Evolutionary conservation across 202 grass and related monocot genomes (phyloP).

Genomic region (Schoenoplectus triqueter): DNA sequence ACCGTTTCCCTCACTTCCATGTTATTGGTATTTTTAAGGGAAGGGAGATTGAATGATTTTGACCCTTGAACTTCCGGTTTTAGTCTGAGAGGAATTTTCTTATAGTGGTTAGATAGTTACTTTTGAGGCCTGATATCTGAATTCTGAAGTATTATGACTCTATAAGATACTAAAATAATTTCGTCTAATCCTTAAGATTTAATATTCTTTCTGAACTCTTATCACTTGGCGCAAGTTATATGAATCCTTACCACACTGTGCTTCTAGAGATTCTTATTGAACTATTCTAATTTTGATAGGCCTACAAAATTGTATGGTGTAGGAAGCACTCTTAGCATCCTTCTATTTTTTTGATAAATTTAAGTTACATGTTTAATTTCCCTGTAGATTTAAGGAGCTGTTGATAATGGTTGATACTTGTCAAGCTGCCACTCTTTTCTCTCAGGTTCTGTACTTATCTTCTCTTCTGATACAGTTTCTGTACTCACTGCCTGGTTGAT

Average conservation of each 20-base stretch:
- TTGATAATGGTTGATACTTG: conserved; percentile 99
- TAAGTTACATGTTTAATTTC: conserved; percentile 10
- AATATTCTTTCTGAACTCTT: not conserved
- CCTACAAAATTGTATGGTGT: not conserved
- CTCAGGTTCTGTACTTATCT: conserved; percentile 57
- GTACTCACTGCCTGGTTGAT: not conserved
- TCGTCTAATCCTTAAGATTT: not conserved
- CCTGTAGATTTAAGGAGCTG: conserved; percentile 92
- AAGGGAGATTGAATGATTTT: not conserved
- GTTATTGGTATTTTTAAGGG: not conserved
- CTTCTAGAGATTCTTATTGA: not conserved
- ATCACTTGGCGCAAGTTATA: not conserved
- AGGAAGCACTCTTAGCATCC: not conserved
- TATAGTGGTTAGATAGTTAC: not conserved
- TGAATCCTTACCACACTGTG: not conserved
- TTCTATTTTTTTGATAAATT: conserved; percentile 30
- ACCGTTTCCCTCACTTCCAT: not conserved
- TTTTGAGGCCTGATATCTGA: not conserved
- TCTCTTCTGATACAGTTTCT: conserved; percentile 22
- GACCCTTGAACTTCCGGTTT: not conserved
- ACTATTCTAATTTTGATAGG: conserved; percentile 13
- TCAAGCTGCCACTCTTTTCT: conserved; percentile 97
- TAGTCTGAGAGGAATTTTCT: not conserved
- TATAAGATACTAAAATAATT: not conserved
- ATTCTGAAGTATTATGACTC: too few relatives aligned